Conservation (phyloP, 345 rosid species). For the Turnera subulata region DNA sequence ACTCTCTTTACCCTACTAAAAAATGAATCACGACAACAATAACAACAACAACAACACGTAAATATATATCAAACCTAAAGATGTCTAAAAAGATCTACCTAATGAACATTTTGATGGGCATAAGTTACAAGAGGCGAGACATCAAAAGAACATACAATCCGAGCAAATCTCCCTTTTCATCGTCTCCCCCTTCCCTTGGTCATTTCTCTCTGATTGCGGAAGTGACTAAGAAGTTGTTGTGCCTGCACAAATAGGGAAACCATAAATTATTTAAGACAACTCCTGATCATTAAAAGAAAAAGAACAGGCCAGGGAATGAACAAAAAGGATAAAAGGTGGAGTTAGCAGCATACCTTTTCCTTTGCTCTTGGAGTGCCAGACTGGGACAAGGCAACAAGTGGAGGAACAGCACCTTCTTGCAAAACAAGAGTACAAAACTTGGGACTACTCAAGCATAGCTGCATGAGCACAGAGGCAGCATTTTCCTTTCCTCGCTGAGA, state of each 20-base stretch:
- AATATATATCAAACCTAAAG: conserved; percentile 15
- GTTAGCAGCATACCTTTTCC: conserved; percentile 63
- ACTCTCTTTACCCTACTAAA: conserved; percentile 1
- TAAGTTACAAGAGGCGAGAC: conserved; percentile 10
- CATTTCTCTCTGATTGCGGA: conserved; percentile 79
- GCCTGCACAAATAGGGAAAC: conserved; percentile 49
- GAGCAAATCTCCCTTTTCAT: conserved; percentile 25
- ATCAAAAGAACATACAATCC: conserved; percentile 9
- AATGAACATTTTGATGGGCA: conserved; percentile 4
- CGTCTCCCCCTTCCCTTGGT: conserved; percentile 53
- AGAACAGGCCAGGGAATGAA: background rate
- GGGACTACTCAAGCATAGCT: conserved; percentile 70
- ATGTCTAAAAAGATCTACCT: conserved; percentile 4
- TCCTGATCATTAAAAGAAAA: too few relatives aligned
- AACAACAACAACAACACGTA: too few relatives aligned
- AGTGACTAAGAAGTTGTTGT: conserved; percentile 90
- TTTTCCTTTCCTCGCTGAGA: conserved; percentile 93
- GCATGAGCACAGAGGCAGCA: conserved; percentile 75
- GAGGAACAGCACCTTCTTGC: conserved; percentile 97
- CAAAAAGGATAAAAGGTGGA: background rate
- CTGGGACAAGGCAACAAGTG: conserved; percentile 88
- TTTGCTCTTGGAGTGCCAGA: conserved; percentile 93
- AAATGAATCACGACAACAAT: conserved; percentile 12
- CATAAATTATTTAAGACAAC: conserved; percentile 14
- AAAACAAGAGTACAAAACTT: conserved; percentile 83